Evolutionary conservation across 2,329 filamentous ascomycete species (phyloP).

Genomic region (Claviceps sp.): DNA sequence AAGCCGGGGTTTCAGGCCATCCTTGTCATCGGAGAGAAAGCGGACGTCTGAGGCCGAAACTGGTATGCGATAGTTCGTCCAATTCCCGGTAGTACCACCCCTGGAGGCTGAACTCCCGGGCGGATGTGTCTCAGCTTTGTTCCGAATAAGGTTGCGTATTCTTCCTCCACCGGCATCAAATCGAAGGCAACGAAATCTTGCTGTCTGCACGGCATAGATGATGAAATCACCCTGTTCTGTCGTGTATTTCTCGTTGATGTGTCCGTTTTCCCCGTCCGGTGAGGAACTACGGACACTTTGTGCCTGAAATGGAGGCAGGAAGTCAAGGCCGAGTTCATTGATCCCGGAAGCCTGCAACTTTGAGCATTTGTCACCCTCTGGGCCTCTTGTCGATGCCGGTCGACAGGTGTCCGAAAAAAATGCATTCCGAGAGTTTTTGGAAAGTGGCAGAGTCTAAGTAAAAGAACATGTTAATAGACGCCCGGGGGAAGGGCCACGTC

Average conservation of each 20-base stretch:
- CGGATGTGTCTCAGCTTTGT: constrained; percentile 23
- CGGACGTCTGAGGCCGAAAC: constrained; percentile 25
- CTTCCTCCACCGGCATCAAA: constrained; percentile 27
- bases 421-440: no score
- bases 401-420: no score
- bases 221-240: constrained; percentile 30
- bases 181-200: constrained; percentile 23
- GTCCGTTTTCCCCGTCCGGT: constrained; percentile 22
- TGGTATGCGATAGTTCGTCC: constrained; percentile 28
- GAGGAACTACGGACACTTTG: constrained; percentile 21
- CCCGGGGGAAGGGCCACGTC: no score
- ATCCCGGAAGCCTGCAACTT: no score
- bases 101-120: constrained; percentile 22
- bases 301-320: no score
- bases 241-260: constrained; percentile 31
- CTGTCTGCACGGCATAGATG: constrained; percentile 27
- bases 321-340: no score
- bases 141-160: constrained; percentile 25
- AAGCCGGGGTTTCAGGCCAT: constrained; percentile 24
- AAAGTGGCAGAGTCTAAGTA: no score
- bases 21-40: constrained; percentile 23
- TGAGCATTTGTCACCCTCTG: no score
- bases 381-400: no score
- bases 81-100: constrained; percentile 25
- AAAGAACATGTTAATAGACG: no score